Base-by-base conservation (phyloP, 371 early-diverging fungal genomes). In the Phascolomyces articulosus region DNA sequence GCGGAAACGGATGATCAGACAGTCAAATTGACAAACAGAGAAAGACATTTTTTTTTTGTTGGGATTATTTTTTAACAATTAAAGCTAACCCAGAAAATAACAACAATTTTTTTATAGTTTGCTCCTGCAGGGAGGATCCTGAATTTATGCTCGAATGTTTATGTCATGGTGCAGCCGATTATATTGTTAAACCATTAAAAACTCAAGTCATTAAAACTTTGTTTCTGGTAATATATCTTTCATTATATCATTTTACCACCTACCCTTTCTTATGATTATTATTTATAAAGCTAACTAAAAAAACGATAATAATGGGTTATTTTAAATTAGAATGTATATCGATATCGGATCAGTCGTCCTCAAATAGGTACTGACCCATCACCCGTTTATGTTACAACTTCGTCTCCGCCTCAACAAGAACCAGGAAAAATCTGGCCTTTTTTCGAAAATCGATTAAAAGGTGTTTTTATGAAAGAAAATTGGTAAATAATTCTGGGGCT, bases 81-180 rank as follows among this genome's bases (percentile, higher is more conserved):
- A 34, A 9, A 34, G 11, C 11, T 34, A 34, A 34, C 34, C 1
- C 6, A 31, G 10, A 34, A 34, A 34, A 1, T 34, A 9, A 9
- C 6, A 34, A 34, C 1, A 9, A 10, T 41, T 15, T 44, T 10
- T 26, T n/a, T 6, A 28, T 55, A 78, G 79, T 79, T 0, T 79
- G 67, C 31, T 79, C 79, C 26, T 40, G 54, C 13, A 60, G 59
- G 20, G 79, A 79, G 40, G 71, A 72, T 20, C 69, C 79, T 1
- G 47, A 73, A 0, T 80, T 73, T 48, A 81, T 83, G 81, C 55
- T 76, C 9, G 67, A 78, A 26, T 80, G 84, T 34, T 58, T 87
- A 44, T 67, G 81, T 23, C 56, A 78, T 31, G 87, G 87, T 2
- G 85, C 86, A n/a, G 82, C 79, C 1, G 87, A 87, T 69, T 85